Percentiles rank a stretch among this genome's conserved stretches.
These are phyloP conservation scores for Euphorbia corollata DNA, from an alignment of 441 rosid species.

Conservation along the genomic window DNA sequence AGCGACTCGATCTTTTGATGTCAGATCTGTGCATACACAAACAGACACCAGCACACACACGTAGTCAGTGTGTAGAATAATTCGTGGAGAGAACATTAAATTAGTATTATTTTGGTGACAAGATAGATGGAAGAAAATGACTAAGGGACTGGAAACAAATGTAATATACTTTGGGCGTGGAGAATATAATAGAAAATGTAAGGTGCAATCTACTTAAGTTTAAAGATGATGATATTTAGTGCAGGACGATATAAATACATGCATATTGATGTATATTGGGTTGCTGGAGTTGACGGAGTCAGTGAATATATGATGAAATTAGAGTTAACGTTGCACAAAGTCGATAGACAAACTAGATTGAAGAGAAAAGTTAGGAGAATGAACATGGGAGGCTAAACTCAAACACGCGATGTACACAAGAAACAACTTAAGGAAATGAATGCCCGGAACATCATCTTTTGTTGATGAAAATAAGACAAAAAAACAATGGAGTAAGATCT, in stretches of 20 bases:
- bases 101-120: neutral
- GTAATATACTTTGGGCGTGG: neutral
- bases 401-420: neutral
- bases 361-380: neutral
- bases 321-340: too few relatives aligned
- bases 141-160: neutral
- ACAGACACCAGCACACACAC: too few relatives aligned
- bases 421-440: neutral
- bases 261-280: too few relatives aligned
- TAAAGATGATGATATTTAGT: neutral
- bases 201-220: neutral
- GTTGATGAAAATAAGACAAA: neutral
- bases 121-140: neutral
- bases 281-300: too few relatives aligned
- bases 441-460: neutral
- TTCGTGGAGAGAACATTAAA: neutral
- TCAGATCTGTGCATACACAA: neutral
- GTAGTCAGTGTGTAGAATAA: neutral
- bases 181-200: neutral
- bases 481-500: neutral
- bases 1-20: conserved; percentile 18
- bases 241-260: too few relatives aligned
- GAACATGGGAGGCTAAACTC: neutral
- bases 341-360: neutral
- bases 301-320: too few relatives aligned